Evolutionary conservation across 2,329 filamentous ascomycete genomes (phyloP), one percentile per base, ranked within the genome.

Genomic region (Anisogramma anomala): DNA sequence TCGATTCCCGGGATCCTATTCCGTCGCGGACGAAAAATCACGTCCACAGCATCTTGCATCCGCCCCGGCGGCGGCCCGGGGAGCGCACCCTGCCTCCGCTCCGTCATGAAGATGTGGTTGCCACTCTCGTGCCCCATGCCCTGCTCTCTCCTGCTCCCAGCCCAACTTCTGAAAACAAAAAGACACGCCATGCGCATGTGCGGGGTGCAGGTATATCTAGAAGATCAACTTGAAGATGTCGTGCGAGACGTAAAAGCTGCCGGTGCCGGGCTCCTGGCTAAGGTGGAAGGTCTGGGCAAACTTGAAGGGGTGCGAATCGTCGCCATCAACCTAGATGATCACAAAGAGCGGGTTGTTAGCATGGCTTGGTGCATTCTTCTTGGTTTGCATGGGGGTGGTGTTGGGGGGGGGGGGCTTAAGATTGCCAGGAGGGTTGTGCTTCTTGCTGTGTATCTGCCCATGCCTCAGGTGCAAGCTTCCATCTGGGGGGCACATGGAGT

Each of bases 201-300:
- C 31, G 17, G 14, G 34, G 36, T 25, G 26, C 35, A 28, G 37
- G 31, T n/a, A n/a, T 42, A 39, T 40, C 38, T 43, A 55, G 64
- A 79, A 84, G 52, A 84, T 68, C 48, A 85, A 67, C 54, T 75
- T 72, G 71, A 85, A 85, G 55, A 84, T 63, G 58, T 86, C 81
- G 64, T 85, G 84, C 61, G 76, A 75, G 54, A 85, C 75, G 58
- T 69, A 84, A 62, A 75, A 84, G 64, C 68, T 79, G 50, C 72
- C 77, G 32, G 32, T 41, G 26, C 55, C 51, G 19, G 64, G 66
- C 22, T 77, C 72, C 31, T 71, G 75, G 45, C 72, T 59, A 48
- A 85, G 74, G 58, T 82, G 76, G 69, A 85, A 86, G 37, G 68
- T 64, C 62, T 86, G 81, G 37, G 72, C 73, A 61, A 81, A 86